Percentiles rank a stretch among this genome's conserved stretches.
Conservation (phyloP, 495 filamentous ascomycete species). For the Neurospora sp. region DNA sequence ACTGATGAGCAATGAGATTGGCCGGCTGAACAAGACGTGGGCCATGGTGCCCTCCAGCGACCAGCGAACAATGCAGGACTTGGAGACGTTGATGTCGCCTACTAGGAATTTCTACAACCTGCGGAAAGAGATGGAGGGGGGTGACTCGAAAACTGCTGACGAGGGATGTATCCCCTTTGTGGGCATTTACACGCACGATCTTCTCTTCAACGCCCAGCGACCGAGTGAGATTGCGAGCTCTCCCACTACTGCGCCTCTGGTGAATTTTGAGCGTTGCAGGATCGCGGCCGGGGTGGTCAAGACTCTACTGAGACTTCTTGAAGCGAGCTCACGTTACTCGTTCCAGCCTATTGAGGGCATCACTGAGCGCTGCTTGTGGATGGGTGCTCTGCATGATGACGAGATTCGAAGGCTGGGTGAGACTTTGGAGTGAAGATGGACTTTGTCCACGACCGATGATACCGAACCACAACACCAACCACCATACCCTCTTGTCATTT, state of each 20-base stretch:
- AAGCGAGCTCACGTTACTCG: constrained; percentile 81
- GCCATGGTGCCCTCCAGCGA: constrained; percentile 61
- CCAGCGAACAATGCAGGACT: constrained; percentile 59
- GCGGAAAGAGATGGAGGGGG: constrained; percentile 80
- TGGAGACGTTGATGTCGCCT: constrained; percentile 80
- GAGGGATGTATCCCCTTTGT: constrained; percentile 95
- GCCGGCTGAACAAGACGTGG: constrained; percentile 75
- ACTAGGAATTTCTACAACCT: constrained; percentile 85
- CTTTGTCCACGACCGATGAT: neutral
- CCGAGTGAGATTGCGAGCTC: constrained; percentile 58
- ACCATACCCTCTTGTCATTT: neutral
- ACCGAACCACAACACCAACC: neutral
- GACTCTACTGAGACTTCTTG: constrained; percentile 76
- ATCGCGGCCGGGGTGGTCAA: constrained; percentile 89
- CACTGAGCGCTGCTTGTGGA: constrained; percentile 89
- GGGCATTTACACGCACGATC: constrained; percentile 87
- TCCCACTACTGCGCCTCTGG: constrained; percentile 59
- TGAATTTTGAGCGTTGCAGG: constrained; percentile 94
- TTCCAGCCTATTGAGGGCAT: constrained; percentile 81
- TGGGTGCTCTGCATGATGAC: constrained; percentile 77
- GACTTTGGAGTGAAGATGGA: constrained; percentile 24
- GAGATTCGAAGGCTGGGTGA: constrained; percentile 51
- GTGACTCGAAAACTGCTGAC: constrained; percentile 38
- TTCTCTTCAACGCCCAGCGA: constrained; percentile 93
- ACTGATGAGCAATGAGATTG: constrained; percentile 70